Evolutionary conservation across 1,284 basidiomycete genomes (phyloP), one percentile per base, ranked within the genome.

Genomic region (Leucocoprinus gongylophorus): DNA sequence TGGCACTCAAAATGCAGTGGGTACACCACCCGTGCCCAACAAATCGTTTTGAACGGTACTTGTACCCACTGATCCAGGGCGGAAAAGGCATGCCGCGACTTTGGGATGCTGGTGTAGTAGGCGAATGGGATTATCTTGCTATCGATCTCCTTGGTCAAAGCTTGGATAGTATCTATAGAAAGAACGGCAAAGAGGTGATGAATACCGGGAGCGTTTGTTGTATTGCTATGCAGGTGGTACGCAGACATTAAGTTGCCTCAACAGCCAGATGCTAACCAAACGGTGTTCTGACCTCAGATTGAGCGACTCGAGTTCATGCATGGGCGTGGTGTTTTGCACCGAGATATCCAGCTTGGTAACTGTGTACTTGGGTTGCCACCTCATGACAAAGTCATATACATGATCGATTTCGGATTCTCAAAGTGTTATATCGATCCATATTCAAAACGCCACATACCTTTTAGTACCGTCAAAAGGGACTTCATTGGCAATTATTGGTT

Each of bases 401-500:
- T 88, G 85, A 88, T 88, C 59, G 86, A 88, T 64, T 88, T 88
- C 63, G 85, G 85, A 8, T 88, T 88, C 62, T 85, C 85, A 15
- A 88, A 88, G 61, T 74, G 74, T 41, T 88, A 85, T 57, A 79
- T 88, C 57, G 83, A 88, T 64, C 74, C 72, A 17, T 55, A 64
- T 37, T 85, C 83, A 3, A 71, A 67, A 32, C 73, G 76, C 21
- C 85, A 88, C 58, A 84, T 88, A 52, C 76, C 80, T 17, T 81
- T 88, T 54, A 81, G 79, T 58, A 81, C 75, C 55, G 64, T 61
- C 9, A 81, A 81, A 60, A 78, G 83, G 38, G 81, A 86, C 60
- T 88, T 88, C 58, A 80, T 88, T 46, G 85, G 85, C 26, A 88
- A 88, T 61, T 88, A 88, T 61, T 88, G 85, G 85, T 88, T 88